Percentiles rank a stretch among this genome's conserved stretches.
These are phyloP conservation scores for Pleurotus citrinopileatus DNA, from an alignment of 768 basidiomycete species.

Conservation along the genomic window DNA sequence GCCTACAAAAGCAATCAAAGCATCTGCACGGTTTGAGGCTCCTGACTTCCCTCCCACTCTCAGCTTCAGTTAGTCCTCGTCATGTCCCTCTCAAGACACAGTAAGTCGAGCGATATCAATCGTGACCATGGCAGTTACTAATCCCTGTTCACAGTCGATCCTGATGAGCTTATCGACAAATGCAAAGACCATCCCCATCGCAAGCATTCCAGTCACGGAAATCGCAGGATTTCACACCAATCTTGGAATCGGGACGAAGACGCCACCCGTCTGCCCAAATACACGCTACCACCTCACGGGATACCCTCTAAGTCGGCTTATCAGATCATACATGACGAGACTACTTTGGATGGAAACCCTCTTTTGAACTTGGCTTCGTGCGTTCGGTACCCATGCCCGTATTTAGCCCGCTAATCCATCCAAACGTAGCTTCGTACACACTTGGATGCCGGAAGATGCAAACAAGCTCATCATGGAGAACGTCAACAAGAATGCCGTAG, in stretches of 20 bases:
- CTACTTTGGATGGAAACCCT: slow-evolving; percentile 54
- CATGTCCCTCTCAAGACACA: slow-evolving; percentile 39
- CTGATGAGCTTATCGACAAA: slow-evolving; percentile 45
- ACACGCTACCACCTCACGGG: slow-evolving; percentile 39
- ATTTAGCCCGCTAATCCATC: neutral
- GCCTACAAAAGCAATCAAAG: neutral
- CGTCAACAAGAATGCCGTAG: slow-evolving; percentile 62
- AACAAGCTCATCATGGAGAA: slow-evolving; percentile 61
- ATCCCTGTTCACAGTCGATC: slow-evolving; percentile 33
- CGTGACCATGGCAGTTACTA: neutral
- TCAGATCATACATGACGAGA: slow-evolving; percentile 54
- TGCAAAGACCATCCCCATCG: slow-evolving; percentile 36
- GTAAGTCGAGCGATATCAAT: slow-evolving; percentile 18
- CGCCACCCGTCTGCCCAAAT: slow-evolving; percentile 39
- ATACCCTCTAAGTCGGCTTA: slow-evolving; percentile 44
- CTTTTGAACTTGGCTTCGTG: slow-evolving; percentile 63
- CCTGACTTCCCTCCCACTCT: neutral
- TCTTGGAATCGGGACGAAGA: slow-evolving; percentile 41
- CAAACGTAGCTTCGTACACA: slow-evolving; percentile 43
- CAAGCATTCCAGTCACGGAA: slow-evolving; percentile 27
- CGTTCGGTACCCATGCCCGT: slow-evolving; percentile 23
- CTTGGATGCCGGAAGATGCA: slow-evolving; percentile 56
- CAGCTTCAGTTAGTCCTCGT: neutral
- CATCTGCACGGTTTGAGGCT: neutral
- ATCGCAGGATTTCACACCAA: slow-evolving; percentile 26